phyloP scores from a whole-genome alignment of 1,284 basidiomycete species.

The Malassezia arunalokei region DNA sequence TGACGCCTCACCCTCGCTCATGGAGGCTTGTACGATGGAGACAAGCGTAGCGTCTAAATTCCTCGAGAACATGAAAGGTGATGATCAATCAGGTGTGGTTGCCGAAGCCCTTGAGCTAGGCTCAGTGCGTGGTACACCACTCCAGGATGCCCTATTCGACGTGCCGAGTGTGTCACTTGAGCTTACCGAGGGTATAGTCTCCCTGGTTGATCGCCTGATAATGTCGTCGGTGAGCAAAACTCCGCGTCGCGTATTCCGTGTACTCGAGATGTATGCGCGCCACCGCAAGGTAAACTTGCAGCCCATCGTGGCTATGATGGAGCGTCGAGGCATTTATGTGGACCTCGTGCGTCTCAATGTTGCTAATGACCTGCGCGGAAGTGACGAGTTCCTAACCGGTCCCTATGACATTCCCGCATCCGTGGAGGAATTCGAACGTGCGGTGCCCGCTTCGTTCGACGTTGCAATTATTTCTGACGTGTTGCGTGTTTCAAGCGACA shows the following conservation, averaged over 20 bases:
- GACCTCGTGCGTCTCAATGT: conserved; percentile 16
- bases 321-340: conserved; percentile 12
- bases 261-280: conserved; percentile 13
- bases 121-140: background rate
- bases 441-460: conserved; percentile 11
- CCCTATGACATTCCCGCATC: conserved; percentile 13
- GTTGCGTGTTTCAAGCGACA: conserved; percentile 1
- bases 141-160: conserved; percentile 13
- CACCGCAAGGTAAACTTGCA: conserved; percentile 16
- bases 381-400: conserved; percentile 11
- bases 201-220: conserved; percentile 6
- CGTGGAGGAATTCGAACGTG: conserved; percentile 6
- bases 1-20: background rate
- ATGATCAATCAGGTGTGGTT: conserved; percentile 5
- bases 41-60: conserved; percentile 1
- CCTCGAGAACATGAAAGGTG: background rate
- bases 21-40: conserved; percentile 2
- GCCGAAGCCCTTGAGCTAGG: conserved; percentile 3
- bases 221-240: conserved; percentile 2
- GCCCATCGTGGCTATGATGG: conserved; percentile 7
- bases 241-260: conserved; percentile 16
- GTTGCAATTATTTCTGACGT: conserved; percentile 5
- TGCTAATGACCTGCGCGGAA: conserved; percentile 2
- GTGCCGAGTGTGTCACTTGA: conserved; percentile 6
- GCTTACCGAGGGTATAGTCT: conserved; percentile 1